Base-by-base conservation (phyloP, 257 asterid genomes). In the Solanum virginianum region DNA sequence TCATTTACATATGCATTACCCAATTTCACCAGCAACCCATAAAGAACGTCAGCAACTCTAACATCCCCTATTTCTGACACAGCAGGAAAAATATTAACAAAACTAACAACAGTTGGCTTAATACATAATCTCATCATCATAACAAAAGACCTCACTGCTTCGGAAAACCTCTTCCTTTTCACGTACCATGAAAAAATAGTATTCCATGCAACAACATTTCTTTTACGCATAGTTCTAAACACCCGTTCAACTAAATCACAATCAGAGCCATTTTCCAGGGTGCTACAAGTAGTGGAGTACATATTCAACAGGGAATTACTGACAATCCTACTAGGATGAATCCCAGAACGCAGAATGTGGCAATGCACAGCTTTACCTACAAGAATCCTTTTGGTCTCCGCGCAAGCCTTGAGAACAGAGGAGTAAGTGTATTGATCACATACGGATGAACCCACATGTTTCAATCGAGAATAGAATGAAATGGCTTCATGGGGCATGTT, bases 381-480 rank as follows among this genome's bases (percentile, higher is more conserved):
- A 68, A 80, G 85, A 79, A 93, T 82, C 87, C 71, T 92, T 90
- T 87, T 93, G 56, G 94, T 90, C 82, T 91, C 94, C 0, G 98
- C 95, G 41, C 98, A 95, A 43, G 98, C 99, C 89, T 96, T 96
- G 70, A 96, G 91, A 82, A 92, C 90, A 47, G 99, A 94, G 4
- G 99, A 96, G 84, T 90, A 94, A 65, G 98, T 96, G 74, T 96
- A 96, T 24, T 91, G 89, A 88, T 96, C 99, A 85, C 89, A 86
- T 56, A 83, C 86, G 41, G 84, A 86, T 39, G 56, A 81, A 49
- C 87, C 83, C n/a, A 87, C 47, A 55, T 75, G 84, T 43, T 88
- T 88, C 90, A 94, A 90, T 81, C 89, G 88, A 6, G 95, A 91
- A 57, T 94, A 95, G 88, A 96, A 72, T 5, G 90, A 83, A 74